Percentiles rank a stretch among this genome's conserved stretches.
Conservation (phyloP, 768 basidiomycete species). For the Boletus tomentosulus region DNA sequence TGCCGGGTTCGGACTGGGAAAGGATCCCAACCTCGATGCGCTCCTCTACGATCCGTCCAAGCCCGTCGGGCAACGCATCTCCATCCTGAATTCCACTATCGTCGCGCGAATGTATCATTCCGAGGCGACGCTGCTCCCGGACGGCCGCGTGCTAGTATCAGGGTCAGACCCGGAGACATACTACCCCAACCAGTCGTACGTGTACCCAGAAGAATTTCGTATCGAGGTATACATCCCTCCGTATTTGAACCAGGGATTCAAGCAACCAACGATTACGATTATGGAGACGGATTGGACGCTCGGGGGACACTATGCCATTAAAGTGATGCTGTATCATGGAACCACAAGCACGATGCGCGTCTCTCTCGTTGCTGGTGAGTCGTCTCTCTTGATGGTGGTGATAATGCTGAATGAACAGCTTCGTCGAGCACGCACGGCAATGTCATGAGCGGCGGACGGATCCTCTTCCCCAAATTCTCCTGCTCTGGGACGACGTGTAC, state of each 20-base stretch:
- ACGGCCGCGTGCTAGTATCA: conserved; percentile 70
- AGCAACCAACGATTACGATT: conserved; percentile 60
- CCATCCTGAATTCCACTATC: conserved; percentile 63
- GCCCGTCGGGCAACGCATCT: conserved; percentile 57
- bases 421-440: conserved; percentile 78
- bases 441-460: conserved; percentile 61
- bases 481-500: conserved; percentile 69
- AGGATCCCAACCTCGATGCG: conserved; percentile 58
- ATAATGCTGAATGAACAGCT: conserved; percentile 34
- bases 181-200: conserved; percentile 33
- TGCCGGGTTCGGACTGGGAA: conserved; percentile 70
- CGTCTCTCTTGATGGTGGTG: background rate
- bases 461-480: conserved; percentile 68
- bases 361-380: conserved; percentile 64
- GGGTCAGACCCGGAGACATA: conserved; percentile 68
- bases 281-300: conserved; percentile 60
- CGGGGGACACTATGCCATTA: conserved; percentile 49
- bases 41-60: conserved; percentile 66
- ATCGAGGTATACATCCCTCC: conserved; percentile 82
- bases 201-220: conserved; percentile 74
- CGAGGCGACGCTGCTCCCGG: conserved; percentile 68
- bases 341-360: conserved; percentile 47
- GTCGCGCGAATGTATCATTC: conserved; percentile 79
- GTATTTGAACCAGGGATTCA: conserved; percentile 63
- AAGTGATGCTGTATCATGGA: conserved; percentile 38